Evolutionary conservation across 2,329 filamentous ascomycete species (phyloP), one percentile per base, ranked within the genome.

Genomic region (Claviceps maximensis): DNA sequence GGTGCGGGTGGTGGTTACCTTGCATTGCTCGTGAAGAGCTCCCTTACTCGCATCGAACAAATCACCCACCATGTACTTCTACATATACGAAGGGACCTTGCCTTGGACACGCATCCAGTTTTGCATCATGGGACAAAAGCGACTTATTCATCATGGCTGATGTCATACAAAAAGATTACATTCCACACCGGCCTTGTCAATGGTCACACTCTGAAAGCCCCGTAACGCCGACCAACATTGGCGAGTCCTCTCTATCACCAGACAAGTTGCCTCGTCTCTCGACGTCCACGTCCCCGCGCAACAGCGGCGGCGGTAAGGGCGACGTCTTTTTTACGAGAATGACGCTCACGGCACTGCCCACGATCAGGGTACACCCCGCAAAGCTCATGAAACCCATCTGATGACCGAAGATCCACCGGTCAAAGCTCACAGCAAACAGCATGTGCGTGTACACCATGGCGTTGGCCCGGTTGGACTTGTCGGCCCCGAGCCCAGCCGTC

Each of bases 401-500:
- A 49, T 76, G 70, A 1, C 74, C 75, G 60, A 79, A 79, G 2
- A 80, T 65, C 62, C 71, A 76, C 41, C 69, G 64, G 59, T 80
- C 77, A 57, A 78, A 76, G 44, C 65, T 69, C 1, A 72, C 74
- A 1, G 77, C 77, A 58, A 79, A 80, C 40, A 80, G 62, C 71
- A 80, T 78, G 47, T 79, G 74, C 7, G 77, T 78, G 55, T 79
- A 80, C 5, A 79, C 67, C 77, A 82, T 80, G 51, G 74, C 71
- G 17, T 76, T 79, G 8, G 78, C 77, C 45, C 74, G 67, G 58
- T 80, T 79, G 21, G 75, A 76, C 56, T 84, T 84, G 61, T 90
- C 86, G 56, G 84, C 80, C 25, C 84, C 71, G 48, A 96, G 69
- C 0, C 88, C 89, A 0, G 80, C 78, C 1, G 89, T 93, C 19